Base-by-base conservation (phyloP, 352 stramenopile species). In the Phytophthora pseudosyringae region DNA sequence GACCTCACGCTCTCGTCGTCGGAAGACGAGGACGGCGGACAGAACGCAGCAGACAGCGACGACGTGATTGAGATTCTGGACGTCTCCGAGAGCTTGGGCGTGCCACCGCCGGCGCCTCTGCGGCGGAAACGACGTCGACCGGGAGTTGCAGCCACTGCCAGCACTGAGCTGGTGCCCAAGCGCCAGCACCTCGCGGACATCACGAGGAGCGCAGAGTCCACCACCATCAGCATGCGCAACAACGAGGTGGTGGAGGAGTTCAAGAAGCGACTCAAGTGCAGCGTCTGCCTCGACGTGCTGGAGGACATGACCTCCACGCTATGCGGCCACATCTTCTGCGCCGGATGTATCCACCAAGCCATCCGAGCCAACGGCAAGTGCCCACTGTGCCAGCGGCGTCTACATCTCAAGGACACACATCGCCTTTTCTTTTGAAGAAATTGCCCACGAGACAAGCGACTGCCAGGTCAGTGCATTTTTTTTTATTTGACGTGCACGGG, bases 251-350 rank as follows among this genome's bases (percentile, higher is more conserved):
- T 94, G 43, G 80, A 94, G 79, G 67, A 75, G 32, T 92, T 94
- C 64, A 94, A 94, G 69, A 36, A 45, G 10, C 64, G 69, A 38
- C 81, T 94, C 61, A 94, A 93, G 78, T 94, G 83, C 78, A 93
- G 80, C 70, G 89, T 95, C 41, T 94, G 87, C 45, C 70, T 95
- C 2, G 87, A 94, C 32, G 67, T 81, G 49, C 78, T 94, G 46
- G 60, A 91, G 45, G 75, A 90, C 55, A 94, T 95, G 69, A 93
- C 87, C 4, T 92, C 85, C 25, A 94, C 87, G 1, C 69, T 81
- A 28, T 95, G 87, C 55, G 85, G 87, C 6, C 87, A 95, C 63
- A 78, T 94, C 7, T 95, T 89, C 62, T 95, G 87, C 59, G 73
- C 63, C n/a, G 71, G 75, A 21, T 94, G 82, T 66, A 92, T 95